Evolutionary conservation across 208 protist species (phyloP).

Genomic region (Trypanosoma lewisi): DNA sequence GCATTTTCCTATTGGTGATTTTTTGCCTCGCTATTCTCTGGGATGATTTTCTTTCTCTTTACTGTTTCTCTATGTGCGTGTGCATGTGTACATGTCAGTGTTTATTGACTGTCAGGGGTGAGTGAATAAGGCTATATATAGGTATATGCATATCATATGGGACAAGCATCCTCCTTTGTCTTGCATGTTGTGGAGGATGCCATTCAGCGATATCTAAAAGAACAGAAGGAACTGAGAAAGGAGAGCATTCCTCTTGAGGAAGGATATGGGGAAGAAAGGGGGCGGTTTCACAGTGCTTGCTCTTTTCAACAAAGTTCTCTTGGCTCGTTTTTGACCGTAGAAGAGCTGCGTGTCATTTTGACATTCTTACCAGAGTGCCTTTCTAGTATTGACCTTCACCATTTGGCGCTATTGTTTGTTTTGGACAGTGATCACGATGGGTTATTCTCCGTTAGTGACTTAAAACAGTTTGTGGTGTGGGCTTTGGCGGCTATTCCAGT

Average conservation of each 20-base stretch:
- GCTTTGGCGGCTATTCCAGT: slow-evolving; percentile 37
- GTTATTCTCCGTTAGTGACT: slow-evolving; percentile 41
- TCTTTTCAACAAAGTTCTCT: background rate
- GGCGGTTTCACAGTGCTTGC: background rate
- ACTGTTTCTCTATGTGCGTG: background rate
- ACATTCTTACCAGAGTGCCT: slow-evolving; percentile 54
- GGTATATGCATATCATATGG: background rate
- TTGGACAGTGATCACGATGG: slow-evolving; percentile 69
- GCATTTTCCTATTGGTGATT: background rate
- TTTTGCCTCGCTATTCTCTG: background rate
- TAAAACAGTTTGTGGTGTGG: slow-evolving; percentile 60
- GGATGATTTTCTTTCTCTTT: slow-evolving; percentile 14
- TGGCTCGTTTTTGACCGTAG: slow-evolving; percentile 38
- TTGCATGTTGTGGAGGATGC: background rate
- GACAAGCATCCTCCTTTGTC: slow-evolving; percentile 17
- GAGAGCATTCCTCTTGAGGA: background rate
- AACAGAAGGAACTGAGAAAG: background rate
- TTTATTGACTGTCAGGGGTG: too few species aligned
- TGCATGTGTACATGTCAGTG: too few species aligned
- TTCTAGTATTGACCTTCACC: slow-evolving; percentile 44
- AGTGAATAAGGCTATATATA: too few species aligned
- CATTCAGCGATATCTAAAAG: background rate
- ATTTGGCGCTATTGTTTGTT: slow-evolving; percentile 59
- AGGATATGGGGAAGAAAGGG: background rate
- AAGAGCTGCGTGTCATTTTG: slow-evolving; percentile 47